Percentiles rank a stretch among this genome's conserved stretches.
phyloP scores from a whole-genome alignment of 1,284 basidiomycete genomes.

The Vanrija sp. region DNA sequence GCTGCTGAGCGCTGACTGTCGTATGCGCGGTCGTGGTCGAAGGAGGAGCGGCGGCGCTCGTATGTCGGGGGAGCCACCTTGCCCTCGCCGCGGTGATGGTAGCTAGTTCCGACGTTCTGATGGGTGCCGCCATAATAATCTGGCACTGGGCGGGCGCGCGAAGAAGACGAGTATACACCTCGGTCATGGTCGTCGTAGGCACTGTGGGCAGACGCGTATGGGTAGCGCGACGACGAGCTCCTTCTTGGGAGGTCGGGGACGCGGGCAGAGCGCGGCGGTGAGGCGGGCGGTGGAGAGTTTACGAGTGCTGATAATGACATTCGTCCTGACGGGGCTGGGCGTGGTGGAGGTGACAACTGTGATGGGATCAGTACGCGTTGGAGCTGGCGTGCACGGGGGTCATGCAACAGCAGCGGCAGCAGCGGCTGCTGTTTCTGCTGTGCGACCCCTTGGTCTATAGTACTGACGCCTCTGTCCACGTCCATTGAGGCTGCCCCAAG shows the following conservation, averaged over 20 bases:
- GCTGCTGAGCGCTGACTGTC: neutral
- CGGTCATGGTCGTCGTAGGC: slow-evolving; percentile 4
- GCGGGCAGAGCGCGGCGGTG: slow-evolving; percentile 8
- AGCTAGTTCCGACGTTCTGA: slow-evolving; percentile 12
- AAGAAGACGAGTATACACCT: neutral
- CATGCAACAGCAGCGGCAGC: neutral
- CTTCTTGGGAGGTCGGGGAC: neutral
- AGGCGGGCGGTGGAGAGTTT: slow-evolving; percentile 32
- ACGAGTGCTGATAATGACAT: slow-evolving; percentile 41
- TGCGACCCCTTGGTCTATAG: neutral
- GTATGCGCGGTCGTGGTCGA: neutral
- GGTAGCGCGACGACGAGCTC: slow-evolving; percentile 3
- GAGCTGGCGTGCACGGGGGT: neutral
- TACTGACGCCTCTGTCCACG: slow-evolving; percentile 12
- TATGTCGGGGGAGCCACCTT: neutral
- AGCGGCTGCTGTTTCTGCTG: neutral
- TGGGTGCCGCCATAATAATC: slow-evolving; percentile 15
- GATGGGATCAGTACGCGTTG: neutral
- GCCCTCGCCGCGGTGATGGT: slow-evolving; percentile 12
- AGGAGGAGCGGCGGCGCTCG: neutral
- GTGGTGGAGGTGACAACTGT: slow-evolving; percentile 16
- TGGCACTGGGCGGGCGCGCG: neutral
- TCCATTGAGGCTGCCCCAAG: slow-evolving; percentile 6
- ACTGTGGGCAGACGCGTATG: neutral
- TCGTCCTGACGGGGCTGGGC: slow-evolving; percentile 25